Evolutionary conservation across 768 basidiomycete species (phyloP).

Genomic region (Pholiota molesta): DNA sequence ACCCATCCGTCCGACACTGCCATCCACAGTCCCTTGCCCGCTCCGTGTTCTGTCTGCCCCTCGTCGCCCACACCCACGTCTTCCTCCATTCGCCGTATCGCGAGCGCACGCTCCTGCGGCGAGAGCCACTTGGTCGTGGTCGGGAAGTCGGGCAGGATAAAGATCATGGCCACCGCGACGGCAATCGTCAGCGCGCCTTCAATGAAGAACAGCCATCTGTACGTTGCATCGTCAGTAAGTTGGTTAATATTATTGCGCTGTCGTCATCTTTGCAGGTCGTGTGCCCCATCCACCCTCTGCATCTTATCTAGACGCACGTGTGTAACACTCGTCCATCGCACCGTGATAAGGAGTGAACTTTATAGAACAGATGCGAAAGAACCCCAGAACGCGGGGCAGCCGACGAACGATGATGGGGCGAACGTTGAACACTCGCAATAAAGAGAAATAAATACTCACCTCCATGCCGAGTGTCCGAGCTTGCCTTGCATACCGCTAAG

Average conservation of each 20-base stretch:
- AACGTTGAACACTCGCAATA: background rate
- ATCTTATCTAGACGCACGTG: constrained; percentile 7
- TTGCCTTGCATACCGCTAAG: constrained; percentile 74
- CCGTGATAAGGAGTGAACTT: background rate
- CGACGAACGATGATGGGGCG: constrained; percentile 3
- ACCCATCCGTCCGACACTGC: constrained; percentile 80
- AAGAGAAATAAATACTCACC: constrained; percentile 38
- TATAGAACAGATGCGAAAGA: background rate
- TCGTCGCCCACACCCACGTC: constrained; percentile 62
- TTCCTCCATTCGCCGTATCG: constrained; percentile 66
- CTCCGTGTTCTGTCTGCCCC: constrained; percentile 43
- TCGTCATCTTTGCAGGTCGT: constrained; percentile 10
- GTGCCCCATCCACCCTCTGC: constrained; percentile 1
- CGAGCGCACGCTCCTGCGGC: constrained; percentile 59
- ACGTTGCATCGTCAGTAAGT: background rate
- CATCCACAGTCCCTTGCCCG: constrained; percentile 51
- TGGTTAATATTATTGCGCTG: background rate
- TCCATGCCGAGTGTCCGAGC: constrained; percentile 76
- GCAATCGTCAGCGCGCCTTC: constrained; percentile 68
- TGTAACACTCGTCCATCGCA: background rate
- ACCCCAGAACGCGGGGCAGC: background rate
- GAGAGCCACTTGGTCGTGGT: constrained; percentile 61
- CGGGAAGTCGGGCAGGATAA: constrained; percentile 81
- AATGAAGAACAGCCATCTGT: constrained; percentile 77
- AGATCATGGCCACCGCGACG: constrained; percentile 54